Evolutionary conservation across 2,329 filamentous ascomycete genomes (phyloP), one percentile per base, ranked within the genome.

Genomic region (Seiridium unicorne): DNA sequence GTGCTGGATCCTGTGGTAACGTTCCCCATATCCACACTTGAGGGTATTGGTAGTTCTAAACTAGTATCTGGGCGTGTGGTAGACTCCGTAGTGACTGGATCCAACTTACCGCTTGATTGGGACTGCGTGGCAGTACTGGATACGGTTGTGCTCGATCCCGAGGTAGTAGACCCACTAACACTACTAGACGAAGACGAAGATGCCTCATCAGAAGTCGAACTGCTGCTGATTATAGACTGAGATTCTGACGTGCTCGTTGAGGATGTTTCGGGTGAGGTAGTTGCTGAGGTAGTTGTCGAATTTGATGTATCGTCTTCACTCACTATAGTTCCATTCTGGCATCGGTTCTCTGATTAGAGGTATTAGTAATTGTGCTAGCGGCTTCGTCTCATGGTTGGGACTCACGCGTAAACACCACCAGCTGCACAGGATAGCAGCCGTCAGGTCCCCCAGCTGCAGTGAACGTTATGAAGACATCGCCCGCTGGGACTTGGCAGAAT

Each of bases 321-420:
- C 35, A 44, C 38, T 46, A 55, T 46, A 42, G 5, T 34, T n/a
- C 53, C 53, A 44, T 55, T 55, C 13, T 55, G 18, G 18, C 18
- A 26, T 26, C 18, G 18, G 18, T 26, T 26, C 18, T 26, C 18
- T 26, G 18, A 26, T 26, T 26, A 26, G 18, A 26, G 18, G 18
- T 26, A 26, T 26, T 26, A 26, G 18, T 26, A 26, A 26, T 26
- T 26, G 18, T 26, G 18, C 18, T 26, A 26, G 18, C 18, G 18
- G 18, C 18, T 8, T 35, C 38, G 38, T 4, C 31, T 48, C 46
- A n/a, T 18, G 46, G n/a, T 48, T 7, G 6, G 10, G 34, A 46
- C 40, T 7, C 31, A 60, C 59, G 44, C 18, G 59, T 51, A 9
- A 38, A 57, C 3, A 60, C 59, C 40, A 57, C 38, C n/a, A 57